Evolutionary conservation across 306 rosid genomes (phyloP), one percentile per base, ranked within the genome.

Genomic region (Trifolium fragiferum): DNA sequence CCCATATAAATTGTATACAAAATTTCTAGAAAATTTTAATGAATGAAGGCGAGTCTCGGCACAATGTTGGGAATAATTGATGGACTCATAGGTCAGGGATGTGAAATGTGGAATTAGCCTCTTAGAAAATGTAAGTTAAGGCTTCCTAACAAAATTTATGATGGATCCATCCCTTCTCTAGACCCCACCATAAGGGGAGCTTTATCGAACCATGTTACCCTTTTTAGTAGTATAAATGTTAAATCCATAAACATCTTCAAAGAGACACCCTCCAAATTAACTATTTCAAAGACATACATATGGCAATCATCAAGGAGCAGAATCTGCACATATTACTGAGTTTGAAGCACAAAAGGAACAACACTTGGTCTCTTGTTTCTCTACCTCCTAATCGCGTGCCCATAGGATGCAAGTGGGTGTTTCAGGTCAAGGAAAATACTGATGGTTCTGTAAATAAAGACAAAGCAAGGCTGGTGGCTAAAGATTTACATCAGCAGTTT

Each of bases 251-350:
- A 51, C 37, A 27, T 27, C 27, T 58, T 30, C 6, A 51, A n/a
- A 55, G 49, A 81, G 20, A 10, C 43, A 65, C 14, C 66, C 14
- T 44, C 41, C 54, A 33, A 46, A 63, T 54, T 11, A 50, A 44
- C 72, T 33, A 77, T 19, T 66, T 38, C 53, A 66, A 38, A 57
- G 18, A 72, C 43, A 62, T 12, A 75, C 33, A 63, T 12, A 75
- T 20, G 78, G 43, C 55, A 75, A 33, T 25, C 57, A 63, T 75
- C 35, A 58, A 44, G 58, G 38, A 60, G 75, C 63, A 73, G 33
- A 63, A 59, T 21, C 41, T 47, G 4, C 61, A 25, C 11, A 40
- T n/a, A n/a, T n/a, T n/a, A 27, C 32, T 0, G 32, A 30, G 6
- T 30, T 30, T 30, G 33, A 30, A 30, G 33, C 33, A 4, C 33